phyloP scores from a whole-genome alignment of 1,139 yeast species.

The Zygosaccharomyces pseudobailii region DNA sequence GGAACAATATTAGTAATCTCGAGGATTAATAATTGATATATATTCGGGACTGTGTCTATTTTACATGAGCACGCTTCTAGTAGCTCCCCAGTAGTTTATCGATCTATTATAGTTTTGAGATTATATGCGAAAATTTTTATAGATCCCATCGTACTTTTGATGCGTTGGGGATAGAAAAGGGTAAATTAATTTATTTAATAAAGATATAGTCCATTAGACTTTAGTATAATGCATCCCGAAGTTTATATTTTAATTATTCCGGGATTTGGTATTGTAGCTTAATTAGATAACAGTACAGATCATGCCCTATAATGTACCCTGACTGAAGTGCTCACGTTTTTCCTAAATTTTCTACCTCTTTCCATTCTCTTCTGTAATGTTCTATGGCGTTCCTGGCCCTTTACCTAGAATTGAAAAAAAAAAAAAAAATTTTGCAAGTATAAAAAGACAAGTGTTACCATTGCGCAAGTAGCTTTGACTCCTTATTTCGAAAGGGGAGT shows the following conservation, averaged over 20 bases:
- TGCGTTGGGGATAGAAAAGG: background rate
- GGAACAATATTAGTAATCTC: too few species aligned
- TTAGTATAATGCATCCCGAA: background rate
- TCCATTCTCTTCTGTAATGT: background rate
- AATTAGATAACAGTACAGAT: too few species aligned
- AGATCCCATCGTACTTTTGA: too few species aligned
- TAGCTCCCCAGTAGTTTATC: too few species aligned
- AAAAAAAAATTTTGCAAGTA: slow-evolving; percentile 4
- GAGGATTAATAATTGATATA: too few species aligned
- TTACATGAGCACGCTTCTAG: too few species aligned
- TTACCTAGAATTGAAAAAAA: background rate
- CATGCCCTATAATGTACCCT: background rate
- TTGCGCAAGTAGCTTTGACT: background rate
- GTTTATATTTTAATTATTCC: background rate
- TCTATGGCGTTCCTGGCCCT: background rate
- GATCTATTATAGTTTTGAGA: background rate
- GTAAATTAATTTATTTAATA: too few species aligned
- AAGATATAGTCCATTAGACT: background rate
- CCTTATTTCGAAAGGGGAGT: background rate
- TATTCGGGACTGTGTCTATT: too few species aligned
- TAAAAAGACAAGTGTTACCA: background rate
- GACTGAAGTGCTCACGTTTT: background rate
- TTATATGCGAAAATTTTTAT: background rate
- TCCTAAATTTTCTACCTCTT: background rate
- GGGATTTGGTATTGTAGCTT: background rate